A percentile compares a stretch with the other conserved stretches of the same genome.
These are phyloP conservation scores for Diplodia seriata DNA, from an alignment of 2,329 filamentous ascomycete species.

Conservation along the genomic window DNA sequence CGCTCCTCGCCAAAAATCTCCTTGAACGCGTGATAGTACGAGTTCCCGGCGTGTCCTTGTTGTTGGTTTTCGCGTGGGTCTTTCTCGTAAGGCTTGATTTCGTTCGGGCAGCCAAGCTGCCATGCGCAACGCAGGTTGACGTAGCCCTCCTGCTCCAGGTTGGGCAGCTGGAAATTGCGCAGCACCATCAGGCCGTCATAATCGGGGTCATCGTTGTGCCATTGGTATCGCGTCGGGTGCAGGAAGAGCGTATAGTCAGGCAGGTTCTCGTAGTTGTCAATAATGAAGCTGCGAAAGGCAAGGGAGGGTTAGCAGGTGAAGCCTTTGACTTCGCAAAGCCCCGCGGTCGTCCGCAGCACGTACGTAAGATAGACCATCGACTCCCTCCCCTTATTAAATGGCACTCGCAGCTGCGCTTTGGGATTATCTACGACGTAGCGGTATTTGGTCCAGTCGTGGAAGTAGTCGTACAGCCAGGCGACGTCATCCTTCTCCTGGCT, in stretches of 20 bases:
- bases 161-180: conserved; percentile 56
- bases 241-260: conserved; percentile 52
- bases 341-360: conserved; percentile 29
- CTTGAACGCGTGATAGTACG: conserved; percentile 58
- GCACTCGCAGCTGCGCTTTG: conserved; percentile 49
- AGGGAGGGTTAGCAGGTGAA: background rate
- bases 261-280: conserved; percentile 50
- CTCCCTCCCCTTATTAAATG: conserved; percentile 57
- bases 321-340: background rate
- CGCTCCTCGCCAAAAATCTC: conserved; percentile 53
- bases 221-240: conserved; percentile 53
- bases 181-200: conserved; percentile 60
- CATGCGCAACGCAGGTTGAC: conserved; percentile 62
- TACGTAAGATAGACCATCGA: conserved; percentile 59
- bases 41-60: conserved; percentile 57
- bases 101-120: conserved; percentile 59
- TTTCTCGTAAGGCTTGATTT: conserved; percentile 56
- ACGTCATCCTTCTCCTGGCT: conserved; percentile 48
- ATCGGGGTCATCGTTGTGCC: conserved; percentile 61
- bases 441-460: conserved; percentile 49
- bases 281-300: conserved; percentile 47
- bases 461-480: conserved; percentile 50
- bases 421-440: conserved; percentile 54
- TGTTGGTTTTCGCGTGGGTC: conserved; percentile 48
- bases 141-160: conserved; percentile 59